Evolutionary conservation across 2,329 filamentous ascomycete genomes (phyloP), one percentile per base, ranked within the genome.

Genomic region (Cercospora sojina): DNA sequence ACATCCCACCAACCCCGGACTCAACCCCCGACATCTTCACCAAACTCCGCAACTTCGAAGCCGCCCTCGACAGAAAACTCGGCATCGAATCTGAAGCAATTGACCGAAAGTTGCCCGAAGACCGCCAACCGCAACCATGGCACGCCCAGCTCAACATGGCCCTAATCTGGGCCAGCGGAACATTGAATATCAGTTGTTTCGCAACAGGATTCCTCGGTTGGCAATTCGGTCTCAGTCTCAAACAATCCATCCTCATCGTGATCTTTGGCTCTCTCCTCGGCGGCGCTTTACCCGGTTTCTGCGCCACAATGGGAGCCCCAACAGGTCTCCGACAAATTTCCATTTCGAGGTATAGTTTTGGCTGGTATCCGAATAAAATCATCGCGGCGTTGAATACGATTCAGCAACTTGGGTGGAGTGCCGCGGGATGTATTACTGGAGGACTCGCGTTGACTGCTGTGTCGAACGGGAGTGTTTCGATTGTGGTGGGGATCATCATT

Each of bases 341-440:
- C 2, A 77, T 81, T 31, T 78, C 79, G 58, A 76, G 82, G 59
- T 83, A 81, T 69, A 81, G 80, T n/a, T 82, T 84, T 65, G 82
- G 82, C n/a, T 83, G 82, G 78, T 84, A 78, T 67, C 81, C 82
- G 16, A 81, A 81, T 61, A 83, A 83, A 69, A 73, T 84, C 63
- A 79, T 81, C 63, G 81, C 81, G 4, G 72, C 79, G 1, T 78
- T 84, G 53, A 84, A 84, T 57, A 79, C 81, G 29, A 75, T 84
- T 31, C 78, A 82, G 57, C 81, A 83, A 68, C 76, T 81, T 27
- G 80, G 80, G 3, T 82, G 77, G 77, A 76, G 75, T 25, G 77
- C 78, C 7, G 79, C 80, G 10, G 79, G 78, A 5, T 81, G 78
- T 59, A 80, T 82, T 56, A 80, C 79, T 12, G 80, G 79, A 41